Conservation (phyloP, 176 grass and related monocot species). For the Paspalum notatum region DNA sequence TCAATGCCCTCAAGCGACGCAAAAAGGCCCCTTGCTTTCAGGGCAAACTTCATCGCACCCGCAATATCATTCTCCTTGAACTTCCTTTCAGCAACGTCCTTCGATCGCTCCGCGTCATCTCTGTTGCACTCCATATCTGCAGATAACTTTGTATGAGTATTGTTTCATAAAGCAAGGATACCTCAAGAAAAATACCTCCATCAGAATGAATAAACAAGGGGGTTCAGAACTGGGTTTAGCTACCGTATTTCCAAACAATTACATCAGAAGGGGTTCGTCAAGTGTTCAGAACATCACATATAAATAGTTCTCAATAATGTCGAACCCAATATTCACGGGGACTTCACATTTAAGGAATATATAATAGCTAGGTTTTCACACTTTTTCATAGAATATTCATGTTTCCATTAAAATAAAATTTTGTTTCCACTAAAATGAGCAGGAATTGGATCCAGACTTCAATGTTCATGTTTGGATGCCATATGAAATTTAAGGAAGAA, state of each 20-base stretch:
- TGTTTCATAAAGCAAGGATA: constrained; percentile 26
- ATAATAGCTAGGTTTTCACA: background rate
- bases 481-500: background rate
- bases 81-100: constrained; percentile 68
- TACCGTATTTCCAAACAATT: constrained; percentile 26
- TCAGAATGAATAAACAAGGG: background rate
- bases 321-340: background rate
- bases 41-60: constrained; percentile 61
- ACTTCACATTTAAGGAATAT: constrained; percentile 23
- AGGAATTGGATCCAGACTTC: background rate
- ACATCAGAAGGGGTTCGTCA: background rate
- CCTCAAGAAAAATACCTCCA: background rate
- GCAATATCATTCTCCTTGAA: constrained; percentile 56
- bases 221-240: background rate
- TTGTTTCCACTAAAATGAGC: background rate
- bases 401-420: constrained; percentile 10
- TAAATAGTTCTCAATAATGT: constrained; percentile 13
- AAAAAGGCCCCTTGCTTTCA: constrained; percentile 67
- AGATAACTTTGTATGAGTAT: constrained; percentile 26
- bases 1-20: constrained; percentile 55
- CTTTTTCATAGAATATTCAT: background rate
- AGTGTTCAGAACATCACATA: background rate
- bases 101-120: constrained; percentile 53
- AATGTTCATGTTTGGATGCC: background rate
- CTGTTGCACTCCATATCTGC: constrained; percentile 72